phyloP scores from a whole-genome alignment of 2,329 filamentous ascomycete species.

The Trichoderma gracile region DNA sequence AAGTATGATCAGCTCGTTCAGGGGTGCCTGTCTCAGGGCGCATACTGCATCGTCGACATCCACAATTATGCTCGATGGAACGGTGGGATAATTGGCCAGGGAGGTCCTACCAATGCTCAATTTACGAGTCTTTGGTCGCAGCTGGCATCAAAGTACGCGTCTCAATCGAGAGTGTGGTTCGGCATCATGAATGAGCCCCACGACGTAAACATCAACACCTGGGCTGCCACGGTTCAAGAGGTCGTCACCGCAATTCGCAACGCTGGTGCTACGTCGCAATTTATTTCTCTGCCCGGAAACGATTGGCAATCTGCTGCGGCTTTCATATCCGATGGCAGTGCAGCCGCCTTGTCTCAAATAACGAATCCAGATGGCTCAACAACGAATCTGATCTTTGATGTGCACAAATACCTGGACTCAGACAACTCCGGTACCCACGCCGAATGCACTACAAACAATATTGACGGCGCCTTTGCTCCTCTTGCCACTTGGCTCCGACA shows the following conservation, averaged over 20 bases:
- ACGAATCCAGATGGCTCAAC: conserved; percentile 57
- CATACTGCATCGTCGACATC: conserved; percentile 57
- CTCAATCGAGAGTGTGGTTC: conserved; percentile 59
- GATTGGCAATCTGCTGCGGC: conserved; percentile 52
- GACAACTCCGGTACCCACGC: conserved; percentile 53
- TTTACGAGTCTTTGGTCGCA: conserved; percentile 58
- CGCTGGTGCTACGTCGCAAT: conserved; percentile 53
- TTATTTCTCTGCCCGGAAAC: conserved; percentile 63
- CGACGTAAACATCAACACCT: conserved; percentile 53
- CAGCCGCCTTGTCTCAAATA: conserved; percentile 51
- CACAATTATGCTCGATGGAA: conserved; percentile 61
- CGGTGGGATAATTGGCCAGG: conserved; percentile 62
- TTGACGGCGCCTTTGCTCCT: conserved; percentile 44
- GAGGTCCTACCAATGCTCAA: conserved; percentile 59
- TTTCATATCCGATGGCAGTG: conserved; percentile 49
- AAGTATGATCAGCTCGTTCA: conserved; percentile 57
- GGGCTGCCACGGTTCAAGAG: conserved; percentile 60
- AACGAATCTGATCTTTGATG: conserved; percentile 54
- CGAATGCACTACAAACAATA: conserved; percentile 52
- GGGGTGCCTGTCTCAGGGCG: conserved; percentile 53
- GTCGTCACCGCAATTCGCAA: conserved; percentile 63
- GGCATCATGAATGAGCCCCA: conserved; percentile 69
- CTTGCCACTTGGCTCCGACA: conserved; percentile 43
- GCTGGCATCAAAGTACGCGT: conserved; percentile 44
- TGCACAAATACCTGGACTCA: conserved; percentile 59